Percentiles rank a stretch among this genome's conserved stretches.
These are phyloP conservation scores for Termitomyces sp. DNA, from an alignment of 768 basidiomycete genomes.

Conservation along the genomic window DNA sequence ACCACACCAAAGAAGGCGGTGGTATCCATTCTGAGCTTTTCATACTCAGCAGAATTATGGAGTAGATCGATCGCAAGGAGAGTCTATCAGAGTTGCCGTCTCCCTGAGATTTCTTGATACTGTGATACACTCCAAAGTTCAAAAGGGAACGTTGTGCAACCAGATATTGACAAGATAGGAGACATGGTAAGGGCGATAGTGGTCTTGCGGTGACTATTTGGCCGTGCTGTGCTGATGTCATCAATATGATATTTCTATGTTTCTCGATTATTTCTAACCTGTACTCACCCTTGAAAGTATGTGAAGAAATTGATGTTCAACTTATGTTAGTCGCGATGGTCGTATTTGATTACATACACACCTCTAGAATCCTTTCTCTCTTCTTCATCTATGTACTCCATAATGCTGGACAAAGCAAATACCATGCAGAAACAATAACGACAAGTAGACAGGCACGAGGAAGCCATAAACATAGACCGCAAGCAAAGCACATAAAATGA, in stretches of 20 bases:
- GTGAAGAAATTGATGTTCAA: no score
- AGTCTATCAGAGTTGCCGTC: background rate
- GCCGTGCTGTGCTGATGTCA: background rate
- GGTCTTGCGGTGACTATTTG: background rate
- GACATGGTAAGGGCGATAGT: background rate
- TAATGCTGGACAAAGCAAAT: background rate
- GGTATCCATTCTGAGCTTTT: conserved; percentile 13
- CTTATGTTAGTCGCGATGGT: no score
- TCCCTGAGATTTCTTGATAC: conserved; percentile 17
- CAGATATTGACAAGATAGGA: background rate
- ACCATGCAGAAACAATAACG: background rate
- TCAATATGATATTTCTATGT: background rate
- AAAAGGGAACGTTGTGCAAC: background rate
- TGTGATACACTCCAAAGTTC: background rate
- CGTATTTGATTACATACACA: no score
- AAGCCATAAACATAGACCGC: background rate
- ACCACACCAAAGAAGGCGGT: conserved; percentile 10
- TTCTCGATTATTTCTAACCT: no score
- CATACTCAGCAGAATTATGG: conserved; percentile 14
- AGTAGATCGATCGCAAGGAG: conserved; percentile 2
- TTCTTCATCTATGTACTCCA: no score
- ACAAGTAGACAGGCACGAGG: background rate
- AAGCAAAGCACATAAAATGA: background rate
- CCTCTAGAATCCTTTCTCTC: no score
- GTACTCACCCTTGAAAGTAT: no score